A percentile compares a stretch with the other conserved stretches of the same genome.
Conservation (phyloP, 2,329 filamentous ascomycete species). For the Cylindrodendrum hubeiense region DNA sequence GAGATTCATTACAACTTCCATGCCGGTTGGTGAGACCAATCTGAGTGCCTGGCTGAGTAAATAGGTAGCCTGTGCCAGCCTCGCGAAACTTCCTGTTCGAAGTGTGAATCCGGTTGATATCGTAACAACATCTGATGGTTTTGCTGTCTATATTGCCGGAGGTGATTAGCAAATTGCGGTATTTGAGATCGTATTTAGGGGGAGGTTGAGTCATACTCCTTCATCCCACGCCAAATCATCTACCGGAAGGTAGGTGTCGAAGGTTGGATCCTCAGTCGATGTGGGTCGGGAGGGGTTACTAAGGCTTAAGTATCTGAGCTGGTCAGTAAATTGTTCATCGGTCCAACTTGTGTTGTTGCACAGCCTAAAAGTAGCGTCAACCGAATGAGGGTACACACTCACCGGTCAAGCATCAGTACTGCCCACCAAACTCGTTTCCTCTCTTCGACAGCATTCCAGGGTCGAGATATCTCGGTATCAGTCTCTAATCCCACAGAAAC, state of each 20-base stretch:
- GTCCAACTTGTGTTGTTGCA: too few species aligned
- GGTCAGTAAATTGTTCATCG: not conserved
- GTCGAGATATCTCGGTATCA: not conserved
- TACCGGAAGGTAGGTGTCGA: slow-evolving; percentile 17
- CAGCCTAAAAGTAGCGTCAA: too few species aligned
- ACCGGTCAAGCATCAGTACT: slow-evolving; percentile 23
- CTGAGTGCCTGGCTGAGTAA: slow-evolving; percentile 13
- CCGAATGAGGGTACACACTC: not conserved
- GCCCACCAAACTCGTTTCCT: slow-evolving; percentile 33
- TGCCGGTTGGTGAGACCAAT: not conserved
- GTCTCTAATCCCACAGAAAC: slow-evolving; percentile 8
- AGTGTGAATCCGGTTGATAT: slow-evolving; percentile 21
- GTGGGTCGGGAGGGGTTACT: slow-evolving; percentile 13
- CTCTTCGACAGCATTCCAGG: slow-evolving; percentile 31
- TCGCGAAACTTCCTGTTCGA: slow-evolving; percentile 15
- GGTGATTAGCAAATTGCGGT: not conserved
- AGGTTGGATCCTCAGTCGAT: slow-evolving; percentile 8
- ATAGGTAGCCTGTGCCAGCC: slow-evolving; percentile 20
- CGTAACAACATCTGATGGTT: not conserved
- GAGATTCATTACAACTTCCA: not conserved
- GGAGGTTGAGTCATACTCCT: not conserved
- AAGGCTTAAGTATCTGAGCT: slow-evolving; percentile 13
- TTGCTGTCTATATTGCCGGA: not conserved
- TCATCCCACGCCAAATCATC: slow-evolving; percentile 14
- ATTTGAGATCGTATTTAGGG: too few species aligned